Conservation (phyloP, 2,329 filamentous ascomycete species). For the Colletotrichum incanum region DNA sequence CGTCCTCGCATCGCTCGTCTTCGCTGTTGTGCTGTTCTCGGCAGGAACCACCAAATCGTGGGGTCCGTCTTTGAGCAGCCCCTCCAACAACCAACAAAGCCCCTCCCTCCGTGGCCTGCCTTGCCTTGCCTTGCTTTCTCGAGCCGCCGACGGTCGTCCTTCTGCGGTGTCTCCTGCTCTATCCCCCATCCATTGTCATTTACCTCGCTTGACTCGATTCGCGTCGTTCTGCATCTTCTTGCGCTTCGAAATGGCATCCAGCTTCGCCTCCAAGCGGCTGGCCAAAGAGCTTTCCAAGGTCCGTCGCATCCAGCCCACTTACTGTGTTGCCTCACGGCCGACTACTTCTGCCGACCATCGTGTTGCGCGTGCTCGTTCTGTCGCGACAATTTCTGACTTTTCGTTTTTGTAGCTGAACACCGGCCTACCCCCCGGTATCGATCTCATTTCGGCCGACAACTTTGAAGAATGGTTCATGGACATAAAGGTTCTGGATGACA, state of each 20-base stretch:
- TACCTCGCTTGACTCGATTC: slow-evolving; percentile 2
- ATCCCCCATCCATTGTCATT: neutral
- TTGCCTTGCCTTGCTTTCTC: slow-evolving; percentile 4
- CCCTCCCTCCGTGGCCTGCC: slow-evolving; percentile 20
- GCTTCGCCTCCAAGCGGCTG: slow-evolving; percentile 70
- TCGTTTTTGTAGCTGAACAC: slow-evolving; percentile 52
- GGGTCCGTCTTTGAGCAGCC: slow-evolving; percentile 38
- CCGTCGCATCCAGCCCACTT: slow-evolving; percentile 38
- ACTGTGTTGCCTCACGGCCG: neutral
- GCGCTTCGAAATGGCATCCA: slow-evolving; percentile 55
- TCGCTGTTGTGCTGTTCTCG: slow-evolving; percentile 29
- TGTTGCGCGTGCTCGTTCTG: slow-evolving; percentile 10
- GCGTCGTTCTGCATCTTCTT: neutral
- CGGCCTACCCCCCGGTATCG: slow-evolving; percentile 78
- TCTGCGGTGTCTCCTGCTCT: slow-evolving; percentile 12
- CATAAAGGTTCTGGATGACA: slow-evolving; percentile 89
- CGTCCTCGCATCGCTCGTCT: neutral
- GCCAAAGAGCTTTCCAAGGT: slow-evolving; percentile 74
- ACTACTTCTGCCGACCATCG: slow-evolving; percentile 10
- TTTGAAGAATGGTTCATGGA: slow-evolving; percentile 94
- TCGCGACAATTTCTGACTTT: slow-evolving; percentile 25
- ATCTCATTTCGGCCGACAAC: slow-evolving; percentile 84
- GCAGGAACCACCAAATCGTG: slow-evolving; percentile 40
- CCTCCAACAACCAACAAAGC: slow-evolving; percentile 37
- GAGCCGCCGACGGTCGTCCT: slow-evolving; percentile 22